phyloP scores from a whole-genome alignment of 2,329 filamentous ascomycete genomes.

The Tolypocladium cylindrosporum region DNA sequence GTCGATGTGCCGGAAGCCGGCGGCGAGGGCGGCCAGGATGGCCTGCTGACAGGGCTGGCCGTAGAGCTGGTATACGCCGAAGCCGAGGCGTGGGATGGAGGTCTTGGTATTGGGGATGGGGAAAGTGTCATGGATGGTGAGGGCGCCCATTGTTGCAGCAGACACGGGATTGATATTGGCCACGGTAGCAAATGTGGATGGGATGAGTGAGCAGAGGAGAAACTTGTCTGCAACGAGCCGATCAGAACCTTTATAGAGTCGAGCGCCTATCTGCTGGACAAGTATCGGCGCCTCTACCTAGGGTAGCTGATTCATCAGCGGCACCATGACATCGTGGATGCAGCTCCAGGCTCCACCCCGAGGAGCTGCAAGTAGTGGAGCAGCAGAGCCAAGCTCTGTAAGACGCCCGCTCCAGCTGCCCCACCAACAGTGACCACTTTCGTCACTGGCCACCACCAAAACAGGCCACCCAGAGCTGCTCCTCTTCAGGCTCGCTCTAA shows the following conservation, averaged over 20 bases:
- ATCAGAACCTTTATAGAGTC: neutral
- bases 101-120: conserved; percentile 11
- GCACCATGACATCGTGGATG: no score
- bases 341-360: no score
- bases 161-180: neutral
- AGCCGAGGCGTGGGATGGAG: conserved; percentile 55
- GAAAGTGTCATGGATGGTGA: conserved; percentile 9
- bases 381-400: neutral
- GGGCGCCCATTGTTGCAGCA: neutral
- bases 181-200: neutral
- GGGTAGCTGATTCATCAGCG: neutral
- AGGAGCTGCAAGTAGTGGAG: neutral
- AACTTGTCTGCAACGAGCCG: neutral
- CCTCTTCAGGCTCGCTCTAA: neutral
- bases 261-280: no score
- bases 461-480: neutral
- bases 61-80: conserved; percentile 59
- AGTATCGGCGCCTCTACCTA: no score
- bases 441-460: neutral
- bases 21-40: conserved; percentile 44
- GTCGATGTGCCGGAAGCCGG: conserved; percentile 55
- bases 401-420: neutral
- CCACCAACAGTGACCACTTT: neutral
- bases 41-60: conserved; percentile 44
- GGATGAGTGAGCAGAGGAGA: neutral